Evolutionary conservation across 306 rosid genomes (phyloP), one percentile per base, ranked within the genome.

Genomic region (Lupinus albus): DNA sequence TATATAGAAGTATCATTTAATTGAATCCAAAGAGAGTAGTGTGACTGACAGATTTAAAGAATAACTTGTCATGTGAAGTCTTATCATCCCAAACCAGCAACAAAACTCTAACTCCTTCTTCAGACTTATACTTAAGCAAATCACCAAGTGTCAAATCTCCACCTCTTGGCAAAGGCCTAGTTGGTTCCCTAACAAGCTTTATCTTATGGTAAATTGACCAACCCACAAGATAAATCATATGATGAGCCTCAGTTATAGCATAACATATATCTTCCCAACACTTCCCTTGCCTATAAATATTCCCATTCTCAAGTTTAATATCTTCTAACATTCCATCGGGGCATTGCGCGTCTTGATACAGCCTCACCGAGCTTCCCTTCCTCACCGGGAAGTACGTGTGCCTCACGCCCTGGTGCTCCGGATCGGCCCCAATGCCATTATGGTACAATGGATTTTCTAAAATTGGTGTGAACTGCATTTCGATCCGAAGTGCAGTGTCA

Each of bases 211-310:
- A 90, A 17, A 94, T 69, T 3, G 99, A 94, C 99, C 99, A 94
- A 2, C 99, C 97, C 39, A 41, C 75, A 2, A 94, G 45, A 70
- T 94, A 94, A 10, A 93, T 68, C 94, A 93, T 51, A 71, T 93
- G 97, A 64, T 90, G 99, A 59, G 99, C 99, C 82, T 93, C 97
- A 4, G 87, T 16, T 16, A 93, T 88, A 21, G 97, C 97, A 67
- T 86, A 54, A 54, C 97, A 93, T 1, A 93, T 88, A 72, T 93
- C 99, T 74, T 93, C 99, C 99, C 99, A 93, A 60, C 97, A 88
- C n/a, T 76, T 84, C 69, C 55, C 90, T 0, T 71, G 85, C 55
- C 25, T 51, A 18, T n/a, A 93, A 49, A 83, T 74, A 72, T 76
- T 56, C 17, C 86, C 82, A 2, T 54, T 80, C 1, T 93, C 99